A percentile compares a stretch with the other conserved stretches of the same genome.
Evolutionary conservation across 805 yeast genomes (phyloP).

Genomic region (Clavispora asparagi): DNA sequence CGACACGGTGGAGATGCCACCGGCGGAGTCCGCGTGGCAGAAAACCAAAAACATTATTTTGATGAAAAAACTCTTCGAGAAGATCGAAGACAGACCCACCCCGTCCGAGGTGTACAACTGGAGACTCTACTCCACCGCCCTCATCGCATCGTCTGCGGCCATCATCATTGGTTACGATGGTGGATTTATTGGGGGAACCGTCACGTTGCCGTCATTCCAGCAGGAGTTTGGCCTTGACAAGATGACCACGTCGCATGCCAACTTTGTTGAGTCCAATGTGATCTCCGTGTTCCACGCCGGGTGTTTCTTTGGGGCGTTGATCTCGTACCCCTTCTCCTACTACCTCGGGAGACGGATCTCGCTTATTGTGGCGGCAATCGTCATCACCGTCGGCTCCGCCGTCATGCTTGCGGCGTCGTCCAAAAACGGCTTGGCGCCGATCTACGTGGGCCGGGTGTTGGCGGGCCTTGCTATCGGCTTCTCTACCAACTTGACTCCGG

Average conservation of each 20-base stretch:
- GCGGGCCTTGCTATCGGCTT: constrained; percentile 34
- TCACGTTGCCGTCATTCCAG: constrained; percentile 26
- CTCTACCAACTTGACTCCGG: constrained; percentile 33
- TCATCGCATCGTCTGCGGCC: constrained; percentile 35
- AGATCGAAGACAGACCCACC: constrained; percentile 35
- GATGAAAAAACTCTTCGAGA: constrained; percentile 21
- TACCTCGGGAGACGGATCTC: constrained; percentile 30
- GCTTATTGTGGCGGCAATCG: constrained; percentile 25
- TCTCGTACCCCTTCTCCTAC: constrained; percentile 32
- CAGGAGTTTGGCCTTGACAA: constrained; percentile 28
- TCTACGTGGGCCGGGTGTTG: constrained; percentile 33
- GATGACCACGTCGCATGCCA: constrained; percentile 17
- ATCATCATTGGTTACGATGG: constrained; percentile 39
- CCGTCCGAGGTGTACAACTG: constrained; percentile 34
- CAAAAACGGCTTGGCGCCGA: constrained; percentile 27
- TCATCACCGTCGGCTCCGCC: constrained; percentile 33
- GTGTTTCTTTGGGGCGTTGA: constrained; percentile 35
- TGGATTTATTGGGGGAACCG: constrained; percentile 38
- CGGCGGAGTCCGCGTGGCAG: constrained; percentile 3
- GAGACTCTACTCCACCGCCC: constrained; percentile 29
- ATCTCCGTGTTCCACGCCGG: constrained; percentile 38
- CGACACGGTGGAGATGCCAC: background rate
- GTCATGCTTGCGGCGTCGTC: constrained; percentile 29
- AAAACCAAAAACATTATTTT: constrained; percentile 10
- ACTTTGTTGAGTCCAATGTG: constrained; percentile 24